Evolutionary conservation across 2,329 filamentous ascomycete genomes (phyloP), one percentile per base, ranked within the genome.

Genomic region (Aspergillus flavus): DNA sequence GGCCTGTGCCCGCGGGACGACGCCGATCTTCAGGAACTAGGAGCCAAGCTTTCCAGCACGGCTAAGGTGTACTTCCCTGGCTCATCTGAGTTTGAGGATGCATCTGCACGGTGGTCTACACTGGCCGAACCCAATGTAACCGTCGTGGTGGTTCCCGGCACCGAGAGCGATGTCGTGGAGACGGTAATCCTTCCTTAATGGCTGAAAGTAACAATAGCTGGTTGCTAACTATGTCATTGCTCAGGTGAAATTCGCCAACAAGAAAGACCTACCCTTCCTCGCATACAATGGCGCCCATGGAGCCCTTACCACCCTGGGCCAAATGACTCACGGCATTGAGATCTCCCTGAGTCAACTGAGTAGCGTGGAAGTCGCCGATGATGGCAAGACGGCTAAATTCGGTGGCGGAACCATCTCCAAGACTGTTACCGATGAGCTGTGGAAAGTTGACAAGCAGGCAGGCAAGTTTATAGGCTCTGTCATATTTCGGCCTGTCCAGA

Each of bases 231-330:
- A 19, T n/a, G 6, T 12, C 10, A n/a, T 26, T 4, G 30, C 9
- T 12, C 52, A 83, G 81, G 77, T 84, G 53, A 77, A 78, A 72
- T 86, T 77, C 63, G 84, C 85, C 48, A 84, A 82, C 66, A 68
- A 76, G 45, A 72, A 79, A 52, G 68, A 76, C 2, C 61, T 85
- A 2, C 83, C 85, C 0, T 86, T 87, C 64, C 79, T 88, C 3
- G 81, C 84, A 0, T 82, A 78, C 70, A 85, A 84, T 68, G 83
- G 83, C 19, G 80, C 76, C 2, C 86, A 88, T 62, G 86, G 85
- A 4, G 75, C 82, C 3, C 76, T 84, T 52, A 83, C 78, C 50
- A 84, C 82, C 0, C 67, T 87, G 2, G 83, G 81, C 0, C 76
- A 73, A 43, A 83, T 86, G 78, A 67, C 81, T 3, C 72, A 78